Evolutionary conservation across 495 filamentous ascomycete genomes (phyloP), one percentile per base, ranked within the genome.

Genomic region (Clavariopsis aquatica): DNA sequence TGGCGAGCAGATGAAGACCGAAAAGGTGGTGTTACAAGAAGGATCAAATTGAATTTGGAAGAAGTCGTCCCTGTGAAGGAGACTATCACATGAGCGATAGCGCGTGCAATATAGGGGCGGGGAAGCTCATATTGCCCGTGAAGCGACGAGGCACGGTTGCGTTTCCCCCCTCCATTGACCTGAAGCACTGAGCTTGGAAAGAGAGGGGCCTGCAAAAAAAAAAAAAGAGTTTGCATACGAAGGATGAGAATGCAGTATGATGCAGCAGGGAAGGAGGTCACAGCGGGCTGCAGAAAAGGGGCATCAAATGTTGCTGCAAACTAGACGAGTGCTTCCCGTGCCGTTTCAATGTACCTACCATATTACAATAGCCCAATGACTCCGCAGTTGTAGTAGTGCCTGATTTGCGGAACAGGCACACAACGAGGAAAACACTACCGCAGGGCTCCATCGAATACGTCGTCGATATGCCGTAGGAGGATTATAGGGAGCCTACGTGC

Each of bases 71-170:
- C 8, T 28, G 47, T 51, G 47, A 51, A 51, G 4, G 26, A 51
- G 47, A n/a, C 47, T 51, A n/a, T 51, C 47, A 51, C 47, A 51
- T 51, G 47, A 28, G 26, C 26, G 26, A 51, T 51, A 51, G 47
- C n/a, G 47, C 4, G 5, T 51, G 47, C 19, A 23, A 9, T 51
- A 51, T 51, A 43, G 15, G 47, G 47, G 47, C 47, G 20, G 26
- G 47, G 47, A 51, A 51, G 1, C 5, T 24, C 47, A 23, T 24
- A 23, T 8, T 17, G 26, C 47, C 7, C 4, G 47, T 24, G 47
- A 28, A 9, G 22, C 26, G 10, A 51, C 26, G 8, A 5, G 19
- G 2, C n/a, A 17, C 26, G 47, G 19, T 23, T 9, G 15, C 2
- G 15, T 8, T 43, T 34, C 31, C n/a, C 38, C 38, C 38, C 38